Evolutionary conservation across 2,329 filamentous ascomycete genomes (phyloP).

Genomic region (Sarocladium strictum): DNA sequence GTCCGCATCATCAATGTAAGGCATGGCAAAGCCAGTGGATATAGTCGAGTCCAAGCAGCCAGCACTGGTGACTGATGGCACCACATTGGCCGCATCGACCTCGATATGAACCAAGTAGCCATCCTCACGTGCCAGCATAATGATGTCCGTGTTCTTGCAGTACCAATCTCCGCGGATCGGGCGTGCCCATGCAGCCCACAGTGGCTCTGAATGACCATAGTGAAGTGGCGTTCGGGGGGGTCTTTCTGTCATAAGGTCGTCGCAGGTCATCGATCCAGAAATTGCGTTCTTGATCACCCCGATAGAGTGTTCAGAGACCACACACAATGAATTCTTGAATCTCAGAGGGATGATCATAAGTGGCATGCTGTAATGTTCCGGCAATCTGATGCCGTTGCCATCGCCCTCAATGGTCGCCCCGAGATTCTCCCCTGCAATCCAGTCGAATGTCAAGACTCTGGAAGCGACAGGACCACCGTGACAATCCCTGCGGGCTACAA

Average conservation of each 20-base stretch:
- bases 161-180: conserved; percentile 62
- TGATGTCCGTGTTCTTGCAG: conserved; percentile 61
- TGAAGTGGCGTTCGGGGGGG: conserved; percentile 35
- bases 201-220: conserved; percentile 42
- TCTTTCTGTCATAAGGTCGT: conserved; percentile 14
- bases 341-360: conserved; percentile 66
- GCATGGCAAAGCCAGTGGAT: conserved; percentile 73
- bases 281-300: conserved; percentile 50
- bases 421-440: conserved; percentile 48
- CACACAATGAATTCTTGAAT: conserved; percentile 63
- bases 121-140: conserved; percentile 86
- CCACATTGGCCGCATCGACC: conserved; percentile 51
- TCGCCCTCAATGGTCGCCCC: conserved; percentile 14
- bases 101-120: conserved; percentile 71
- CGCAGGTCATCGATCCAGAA: conserved; percentile 42
- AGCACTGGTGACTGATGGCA: conserved; percentile 51
- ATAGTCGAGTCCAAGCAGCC: conserved; percentile 67
- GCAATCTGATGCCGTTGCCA: neutral
- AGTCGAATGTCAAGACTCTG: conserved; percentile 52
- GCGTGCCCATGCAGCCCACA: conserved; percentile 83
- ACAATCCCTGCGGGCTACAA: conserved; percentile 31
- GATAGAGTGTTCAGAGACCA: conserved; percentile 57
- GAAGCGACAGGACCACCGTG: neutral
- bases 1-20: conserved; percentile 64
- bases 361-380: conserved; percentile 46